Base-by-base conservation (phyloP, 2,329 filamentous ascomycete genomes). In the Botrytis sinoallii region DNA sequence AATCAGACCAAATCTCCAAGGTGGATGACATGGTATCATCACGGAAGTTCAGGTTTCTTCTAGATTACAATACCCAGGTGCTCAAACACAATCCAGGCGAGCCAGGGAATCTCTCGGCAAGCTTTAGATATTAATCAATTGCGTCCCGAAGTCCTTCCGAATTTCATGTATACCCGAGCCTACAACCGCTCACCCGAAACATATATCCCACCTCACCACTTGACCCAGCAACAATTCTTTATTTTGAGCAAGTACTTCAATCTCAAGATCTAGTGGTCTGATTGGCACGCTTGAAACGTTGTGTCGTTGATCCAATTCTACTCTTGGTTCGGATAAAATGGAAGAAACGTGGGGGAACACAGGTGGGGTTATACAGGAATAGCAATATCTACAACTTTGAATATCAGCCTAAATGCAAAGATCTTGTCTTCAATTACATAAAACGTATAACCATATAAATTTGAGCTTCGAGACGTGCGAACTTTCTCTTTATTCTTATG, bases 401-500 rank as follows among this genome's bases (percentile, higher is more conserved):
- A 66, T 46, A 59, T 72, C 29, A 72, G 71, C 71, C 71, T 72
- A 52, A 72, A 72, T 72, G 25, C 52, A 60, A 57, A 59, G 32
- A 42, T n/a, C 9, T 40, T 68, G 52, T 60, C 40, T 68, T 69
- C 25, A 48, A 9, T 69, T 18, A 18, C 9, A 42, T 32, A 25
- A 44, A 42, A 32, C 57, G 18, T 69, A 69, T 44, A 69, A 68
- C 29, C 32, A 59, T 44, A 42, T 57, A 18, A 20, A 25, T 57
- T 69, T 69, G 25, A 22, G 42, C 38, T 29, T 14, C n/a, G 6
- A 52, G 32, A 42, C 40, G 10, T 20, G 29, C 6, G 6, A 18
- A 10, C 2, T 42, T 57, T 42, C 10, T 42, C 35, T 42, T 68
- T 32, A 18, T 57, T 57, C 60, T 38, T 32, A 57, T 57, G 8